phyloP scores from a whole-genome alignment of 2,329 filamentous ascomycete genomes.

The Chrysoporthe puriensis region DNA sequence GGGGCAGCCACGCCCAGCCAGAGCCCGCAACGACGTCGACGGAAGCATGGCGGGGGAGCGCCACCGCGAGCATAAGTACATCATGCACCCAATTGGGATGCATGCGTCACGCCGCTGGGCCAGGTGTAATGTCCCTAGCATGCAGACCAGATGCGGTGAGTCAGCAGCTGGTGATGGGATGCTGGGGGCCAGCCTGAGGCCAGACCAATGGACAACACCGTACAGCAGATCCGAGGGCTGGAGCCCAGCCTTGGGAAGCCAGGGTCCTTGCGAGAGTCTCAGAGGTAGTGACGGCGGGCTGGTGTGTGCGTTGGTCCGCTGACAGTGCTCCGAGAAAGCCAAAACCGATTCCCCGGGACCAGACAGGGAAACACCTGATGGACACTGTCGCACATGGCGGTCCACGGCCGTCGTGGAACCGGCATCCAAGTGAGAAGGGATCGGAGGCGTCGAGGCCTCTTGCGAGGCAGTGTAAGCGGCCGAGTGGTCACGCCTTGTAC shows the following conservation, averaged over 20 bases:
- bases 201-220: not conserved
- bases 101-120: not conserved
- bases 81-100: not conserved
- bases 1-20: not conserved
- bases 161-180: conserved; percentile 1
- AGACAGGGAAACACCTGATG: not conserved
- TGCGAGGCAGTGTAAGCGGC: not conserved
- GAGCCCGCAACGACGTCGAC: not conserved
- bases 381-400: not conserved
- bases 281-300: not conserved
- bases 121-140: not conserved
- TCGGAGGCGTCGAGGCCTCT: not conserved
- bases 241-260: not conserved
- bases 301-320: not conserved
- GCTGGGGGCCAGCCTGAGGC: not conserved
- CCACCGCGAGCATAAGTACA: not conserved
- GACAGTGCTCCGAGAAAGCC: not conserved
- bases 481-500: not conserved
- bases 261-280: not conserved
- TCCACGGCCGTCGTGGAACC: not conserved
- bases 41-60: not conserved
- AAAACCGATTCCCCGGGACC: not conserved
- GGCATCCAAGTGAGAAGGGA: not conserved
- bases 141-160: conserved; percentile 3
- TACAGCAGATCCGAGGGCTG: not conserved